phyloP scores from a whole-genome alignment of 1,284 basidiomycete species.

The Moesziomyces sp. region DNA sequence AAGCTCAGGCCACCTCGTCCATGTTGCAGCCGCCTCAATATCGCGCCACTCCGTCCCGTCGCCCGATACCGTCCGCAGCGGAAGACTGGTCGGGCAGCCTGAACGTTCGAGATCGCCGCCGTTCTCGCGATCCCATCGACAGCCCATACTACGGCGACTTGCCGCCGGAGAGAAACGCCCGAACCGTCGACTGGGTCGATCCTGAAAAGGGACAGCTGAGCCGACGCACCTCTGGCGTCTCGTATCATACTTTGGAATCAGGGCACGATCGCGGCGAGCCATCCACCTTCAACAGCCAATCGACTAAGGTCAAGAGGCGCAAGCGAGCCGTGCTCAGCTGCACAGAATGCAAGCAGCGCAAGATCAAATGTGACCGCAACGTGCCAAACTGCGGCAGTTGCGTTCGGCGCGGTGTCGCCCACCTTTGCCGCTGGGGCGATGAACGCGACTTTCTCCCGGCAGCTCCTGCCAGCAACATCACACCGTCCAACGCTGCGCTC shows the following conservation, averaged over 20 bases:
- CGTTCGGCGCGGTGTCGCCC: slow-evolving; percentile 49
- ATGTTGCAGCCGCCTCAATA: slow-evolving; percentile 25
- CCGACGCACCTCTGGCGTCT: slow-evolving; percentile 32
- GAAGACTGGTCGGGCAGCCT: slow-evolving; percentile 20
- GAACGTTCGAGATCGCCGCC: slow-evolving; percentile 17
- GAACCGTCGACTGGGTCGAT: slow-evolving; percentile 26
- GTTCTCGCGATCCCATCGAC: slow-evolving; percentile 11
- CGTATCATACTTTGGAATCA: slow-evolving; percentile 21
- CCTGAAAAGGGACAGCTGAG: slow-evolving; percentile 11
- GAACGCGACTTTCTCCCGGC: slow-evolving; percentile 48
- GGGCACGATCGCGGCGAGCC: slow-evolving; percentile 11
- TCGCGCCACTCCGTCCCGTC: slow-evolving; percentile 22
- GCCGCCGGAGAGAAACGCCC: not conserved
- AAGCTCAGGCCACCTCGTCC: slow-evolving; percentile 7
- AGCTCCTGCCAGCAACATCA: slow-evolving; percentile 35
- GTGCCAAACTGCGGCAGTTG: slow-evolving; percentile 55
- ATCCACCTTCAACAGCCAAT: slow-evolving; percentile 8
- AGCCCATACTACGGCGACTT: slow-evolving; percentile 6
- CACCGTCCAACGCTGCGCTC: slow-evolving; percentile 45
- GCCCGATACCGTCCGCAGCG: slow-evolving; percentile 14
- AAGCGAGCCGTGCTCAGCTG: slow-evolving; percentile 53
- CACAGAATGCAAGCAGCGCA: slow-evolving; percentile 55
- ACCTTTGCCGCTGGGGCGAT: slow-evolving; percentile 56
- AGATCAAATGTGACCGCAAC: slow-evolving; percentile 58
- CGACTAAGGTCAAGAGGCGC: slow-evolving; percentile 44